Conservation (phyloP, 768 basidiomycete genomes). For the Tylopilus cervinicoccineus region DNA sequence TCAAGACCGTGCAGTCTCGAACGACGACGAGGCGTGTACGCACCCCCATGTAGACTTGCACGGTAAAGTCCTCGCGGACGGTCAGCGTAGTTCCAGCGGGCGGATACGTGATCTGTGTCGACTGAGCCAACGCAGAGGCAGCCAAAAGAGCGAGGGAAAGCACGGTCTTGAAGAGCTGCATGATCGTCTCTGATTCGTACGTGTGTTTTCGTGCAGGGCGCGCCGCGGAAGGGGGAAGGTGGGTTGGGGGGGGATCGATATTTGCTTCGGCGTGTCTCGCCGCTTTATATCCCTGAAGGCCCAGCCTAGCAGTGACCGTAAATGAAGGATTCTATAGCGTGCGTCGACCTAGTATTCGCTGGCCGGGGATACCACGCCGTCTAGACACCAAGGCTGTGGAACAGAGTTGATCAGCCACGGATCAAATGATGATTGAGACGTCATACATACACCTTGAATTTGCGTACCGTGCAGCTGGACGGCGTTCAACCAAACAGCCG, state of each 20-base stretch:
- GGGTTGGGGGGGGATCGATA: neutral
- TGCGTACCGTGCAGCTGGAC: neutral
- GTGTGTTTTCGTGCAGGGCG: neutral
- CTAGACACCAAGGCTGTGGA: neutral
- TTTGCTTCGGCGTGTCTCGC: neutral
- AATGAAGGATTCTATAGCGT: neutral
- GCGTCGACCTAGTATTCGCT: neutral
- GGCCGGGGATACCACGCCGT: conserved; percentile 9
- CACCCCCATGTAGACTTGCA: conserved; percentile 19
- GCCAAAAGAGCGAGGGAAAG: conserved; percentile 15
- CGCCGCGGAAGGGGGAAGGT: neutral
- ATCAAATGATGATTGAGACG: neutral
- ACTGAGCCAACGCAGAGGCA: conserved; percentile 15
- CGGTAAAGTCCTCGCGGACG: conserved; percentile 5
- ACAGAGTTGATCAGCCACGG: conserved; percentile 4
- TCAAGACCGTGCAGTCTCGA: too few relatives aligned
- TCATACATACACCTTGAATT: neutral
- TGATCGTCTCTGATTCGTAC: neutral
- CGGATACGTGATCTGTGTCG: conserved; percentile 8
- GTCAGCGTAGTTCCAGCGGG: conserved; percentile 7
- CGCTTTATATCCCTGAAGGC: conserved; percentile 14
- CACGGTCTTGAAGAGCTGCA: conserved; percentile 14
- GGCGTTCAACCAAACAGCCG: neutral
- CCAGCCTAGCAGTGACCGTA: neutral
- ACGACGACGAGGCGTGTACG: neutral